Percentiles rank a stretch among this genome's conserved stretches.
phyloP scores from a whole-genome alignment of 1,284 basidiomycete species.

The Neotropicomus parvogracilis region DNA sequence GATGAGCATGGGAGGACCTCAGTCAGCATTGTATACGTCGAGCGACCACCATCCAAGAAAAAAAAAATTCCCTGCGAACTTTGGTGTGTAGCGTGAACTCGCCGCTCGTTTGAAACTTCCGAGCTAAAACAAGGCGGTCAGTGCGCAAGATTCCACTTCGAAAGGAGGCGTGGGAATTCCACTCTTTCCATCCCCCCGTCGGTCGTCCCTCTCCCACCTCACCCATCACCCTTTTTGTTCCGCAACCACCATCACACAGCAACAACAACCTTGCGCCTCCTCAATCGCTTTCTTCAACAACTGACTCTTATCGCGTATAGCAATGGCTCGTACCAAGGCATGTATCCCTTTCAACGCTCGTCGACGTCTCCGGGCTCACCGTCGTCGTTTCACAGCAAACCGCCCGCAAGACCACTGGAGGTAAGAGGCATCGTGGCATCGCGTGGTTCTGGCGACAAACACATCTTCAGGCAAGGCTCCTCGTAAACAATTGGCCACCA shows the following conservation, averaged over 20 bases:
- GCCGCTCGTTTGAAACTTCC: too few relatives aligned
- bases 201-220: slow-evolving; percentile 22
- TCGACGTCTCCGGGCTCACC: slow-evolving; percentile 9
- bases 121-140: slow-evolving; percentile 26
- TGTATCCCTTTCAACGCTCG: slow-evolving; percentile 18
- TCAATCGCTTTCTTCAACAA: slow-evolving; percentile 27
- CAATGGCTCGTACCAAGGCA: slow-evolving; percentile 77
- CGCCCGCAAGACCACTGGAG: slow-evolving; percentile 81
- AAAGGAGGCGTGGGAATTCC: slow-evolving; percentile 33
- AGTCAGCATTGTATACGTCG: too few relatives aligned
- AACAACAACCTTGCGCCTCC: slow-evolving; percentile 1
- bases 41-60: too few relatives aligned
- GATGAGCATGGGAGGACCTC: too few relatives aligned
- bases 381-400: slow-evolving; percentile 57
- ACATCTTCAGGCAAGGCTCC: slow-evolving; percentile 66
- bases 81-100: too few relatives aligned
- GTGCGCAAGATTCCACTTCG: slow-evolving; percentile 26
- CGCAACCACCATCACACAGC: slow-evolving; percentile 33
- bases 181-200: slow-evolving; percentile 22
- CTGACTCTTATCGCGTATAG: slow-evolving; percentile 18
- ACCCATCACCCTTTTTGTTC: slow-evolving; percentile 21
- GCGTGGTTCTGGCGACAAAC: slow-evolving; percentile 7
- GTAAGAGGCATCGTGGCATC: slow-evolving; percentile 37
- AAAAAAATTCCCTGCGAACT: too few relatives aligned
- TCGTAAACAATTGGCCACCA: slow-evolving; percentile 89